Base-by-base conservation (phyloP, 768 basidiomycete species). In the Tulasnella sp. region DNA sequence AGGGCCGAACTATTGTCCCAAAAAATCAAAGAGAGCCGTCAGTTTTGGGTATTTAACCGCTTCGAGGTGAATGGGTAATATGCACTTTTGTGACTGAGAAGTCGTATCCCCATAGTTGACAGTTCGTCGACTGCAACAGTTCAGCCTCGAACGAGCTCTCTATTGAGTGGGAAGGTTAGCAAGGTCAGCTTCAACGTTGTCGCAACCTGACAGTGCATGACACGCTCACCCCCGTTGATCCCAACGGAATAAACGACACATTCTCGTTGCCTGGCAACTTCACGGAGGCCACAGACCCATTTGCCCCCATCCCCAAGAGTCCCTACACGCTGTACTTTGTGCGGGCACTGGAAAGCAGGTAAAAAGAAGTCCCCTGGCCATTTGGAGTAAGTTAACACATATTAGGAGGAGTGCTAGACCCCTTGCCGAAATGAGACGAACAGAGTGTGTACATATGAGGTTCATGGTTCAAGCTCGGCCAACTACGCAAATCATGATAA, bases 81-180 rank as follows among this genome's bases (percentile, higher is more conserved):
- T 56, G 8, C 24, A 63, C 59, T 42, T 51, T 48, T 7, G 45
- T 41, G 11, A 60, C 63, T 26, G 51, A 55, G 56, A 51, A 63
- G 41, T 63, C 63, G 44, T 63, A 63, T 17, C 63, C 63, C 44
- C 47, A 63, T n/a, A 63, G 44, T 29, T 60, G 32, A 26, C 59
- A 60, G 17, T 52, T 59, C 23, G 63, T 60, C 21, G 52, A 51
- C 38, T 61, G 60, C 11, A 63, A 42, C 34, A 63, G 42, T 17
- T 60, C 63, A 27, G 63, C 63, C 43, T 63, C 63, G 54, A 61
- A 63, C 3, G 63, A 63, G 27, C 59, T 61, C 27, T 63, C 34
- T 38, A 38, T 5, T 38, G 7, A 38, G 34, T 38, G 15, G 34
- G n/a, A n/a, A n/a, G n/a, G 19, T 45, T 26, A 4, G 45, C 7